phyloP scores from a whole-genome alignment of 1,284 basidiomycete species.

The Wolfiporia cocos region DNA sequence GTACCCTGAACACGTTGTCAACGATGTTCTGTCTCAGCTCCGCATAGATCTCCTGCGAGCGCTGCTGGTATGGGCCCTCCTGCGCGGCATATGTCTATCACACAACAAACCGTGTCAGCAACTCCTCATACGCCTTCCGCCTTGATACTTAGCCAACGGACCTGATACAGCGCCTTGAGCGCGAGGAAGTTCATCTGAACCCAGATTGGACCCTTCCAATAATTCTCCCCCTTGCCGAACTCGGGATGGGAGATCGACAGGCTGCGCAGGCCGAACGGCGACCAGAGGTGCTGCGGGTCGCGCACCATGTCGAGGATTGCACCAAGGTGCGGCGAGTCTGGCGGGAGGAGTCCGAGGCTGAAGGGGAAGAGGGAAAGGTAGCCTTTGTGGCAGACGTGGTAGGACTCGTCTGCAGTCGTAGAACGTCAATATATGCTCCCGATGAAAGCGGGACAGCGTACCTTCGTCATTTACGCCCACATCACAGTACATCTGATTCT shows the following conservation, averaged over 20 bases:
- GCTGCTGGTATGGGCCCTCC: constrained; percentile 75
- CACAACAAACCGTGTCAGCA: no score
- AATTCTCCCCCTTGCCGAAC: constrained; percentile 90
- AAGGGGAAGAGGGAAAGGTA: constrained; percentile 94
- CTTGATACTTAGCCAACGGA: constrained; percentile 19
- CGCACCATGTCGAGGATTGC: constrained; percentile 74
- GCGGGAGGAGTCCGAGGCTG: constrained; percentile 72
- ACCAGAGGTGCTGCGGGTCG: constrained; percentile 86
- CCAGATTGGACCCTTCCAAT: constrained; percentile 97
- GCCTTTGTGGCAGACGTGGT: constrained; percentile 85
- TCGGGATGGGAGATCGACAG: constrained; percentile 80
- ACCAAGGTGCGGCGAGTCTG: constrained; percentile 74
- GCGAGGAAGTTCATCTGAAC: constrained; percentile 94
- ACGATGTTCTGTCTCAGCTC: constrained; percentile 80
- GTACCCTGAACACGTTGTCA: constrained; percentile 79
- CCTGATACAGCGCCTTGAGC: constrained; percentile 72
- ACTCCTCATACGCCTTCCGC: neutral
- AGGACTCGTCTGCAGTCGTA: constrained; percentile 68
- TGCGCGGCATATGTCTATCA: constrained; percentile 69
- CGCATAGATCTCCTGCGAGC: constrained; percentile 73
- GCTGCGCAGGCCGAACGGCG: constrained; percentile 83
- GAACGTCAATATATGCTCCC: no score
- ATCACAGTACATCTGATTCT: constrained; percentile 90
- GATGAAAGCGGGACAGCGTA: no score
- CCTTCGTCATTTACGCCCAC: constrained; percentile 80